Percentiles rank a stretch among this genome's conserved stretches.
These are phyloP conservation scores for Aspergillus sp. DNA, from an alignment of 2,329 filamentous ascomycete genomes.

Conservation along the genomic window DNA sequence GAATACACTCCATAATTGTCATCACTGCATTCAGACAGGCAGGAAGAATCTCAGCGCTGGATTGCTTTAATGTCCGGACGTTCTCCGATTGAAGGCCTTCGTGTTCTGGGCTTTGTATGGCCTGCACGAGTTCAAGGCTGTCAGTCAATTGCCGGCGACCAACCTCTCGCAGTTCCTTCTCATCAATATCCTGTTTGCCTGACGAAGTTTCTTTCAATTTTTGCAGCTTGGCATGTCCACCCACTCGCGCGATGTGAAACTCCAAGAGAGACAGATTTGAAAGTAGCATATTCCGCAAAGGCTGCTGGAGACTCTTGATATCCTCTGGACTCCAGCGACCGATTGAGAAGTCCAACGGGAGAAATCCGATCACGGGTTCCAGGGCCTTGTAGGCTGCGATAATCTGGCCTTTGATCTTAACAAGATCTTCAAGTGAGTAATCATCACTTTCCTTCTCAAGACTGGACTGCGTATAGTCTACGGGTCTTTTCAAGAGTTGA, in stretches of 20 bases:
- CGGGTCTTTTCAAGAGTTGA: slow-evolving; percentile 17
- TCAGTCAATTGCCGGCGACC: slow-evolving; percentile 29
- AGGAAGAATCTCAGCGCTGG: slow-evolving; percentile 20
- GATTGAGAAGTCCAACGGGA: slow-evolving; percentile 43
- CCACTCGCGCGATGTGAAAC: slow-evolving; percentile 34
- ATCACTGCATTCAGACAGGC: slow-evolving; percentile 20
- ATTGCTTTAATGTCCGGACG: slow-evolving; percentile 24
- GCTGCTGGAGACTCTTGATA: slow-evolving; percentile 32
- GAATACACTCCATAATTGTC: slow-evolving; percentile 19
- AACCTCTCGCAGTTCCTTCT: slow-evolving; percentile 14
- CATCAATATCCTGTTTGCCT: slow-evolving; percentile 8
- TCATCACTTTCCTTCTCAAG: slow-evolving; percentile 11
- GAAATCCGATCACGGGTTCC: slow-evolving; percentile 37
- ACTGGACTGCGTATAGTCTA: slow-evolving; percentile 23
- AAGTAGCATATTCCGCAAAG: slow-evolving; percentile 31
- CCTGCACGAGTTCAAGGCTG: slow-evolving; percentile 28
- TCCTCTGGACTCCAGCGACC: slow-evolving; percentile 43
- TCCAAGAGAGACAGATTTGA: slow-evolving; percentile 35
- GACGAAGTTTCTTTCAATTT: slow-evolving; percentile 5
- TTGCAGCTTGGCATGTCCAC: slow-evolving; percentile 13
- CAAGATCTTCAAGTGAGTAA: slow-evolving; percentile 16
- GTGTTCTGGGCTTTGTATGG: slow-evolving; percentile 34
- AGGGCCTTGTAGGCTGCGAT: slow-evolving; percentile 34
- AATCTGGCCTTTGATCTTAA: slow-evolving; percentile 25
- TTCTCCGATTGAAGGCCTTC: slow-evolving; percentile 26